These are phyloP conservation scores for Globisporangium iwayamae DNA, from an alignment of 352 stramenopile species.

Conservation along the genomic window DNA sequence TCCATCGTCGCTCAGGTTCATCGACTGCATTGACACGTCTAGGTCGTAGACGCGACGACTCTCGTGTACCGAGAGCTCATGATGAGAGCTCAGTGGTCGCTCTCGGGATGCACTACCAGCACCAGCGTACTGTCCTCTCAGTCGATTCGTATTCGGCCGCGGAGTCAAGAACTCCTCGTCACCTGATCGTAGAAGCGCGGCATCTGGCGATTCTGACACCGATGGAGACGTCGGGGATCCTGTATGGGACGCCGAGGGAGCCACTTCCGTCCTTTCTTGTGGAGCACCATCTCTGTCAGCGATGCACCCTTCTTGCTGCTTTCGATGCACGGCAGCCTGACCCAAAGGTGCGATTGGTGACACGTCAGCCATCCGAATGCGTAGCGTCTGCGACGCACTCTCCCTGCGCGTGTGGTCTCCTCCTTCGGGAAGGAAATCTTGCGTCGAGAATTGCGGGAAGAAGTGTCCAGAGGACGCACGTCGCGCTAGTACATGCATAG, in stretches of 20 bases:
- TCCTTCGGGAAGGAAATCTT: constrained; percentile 34
- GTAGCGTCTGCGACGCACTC: constrained; percentile 51
- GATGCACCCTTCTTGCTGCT: background rate
- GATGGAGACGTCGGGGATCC: constrained; percentile 6
- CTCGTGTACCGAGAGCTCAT: constrained; percentile 8
- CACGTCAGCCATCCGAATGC: constrained; percentile 41
- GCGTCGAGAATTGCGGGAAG: constrained; percentile 59
- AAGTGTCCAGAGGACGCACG: constrained; percentile 11
- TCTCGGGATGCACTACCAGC: background rate
- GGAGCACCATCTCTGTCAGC: background rate
- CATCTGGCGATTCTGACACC: constrained; percentile 1
- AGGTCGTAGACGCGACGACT: constrained; percentile 26
- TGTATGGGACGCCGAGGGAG: background rate
- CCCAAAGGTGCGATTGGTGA: constrained; percentile 50
- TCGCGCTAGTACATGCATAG: background rate
- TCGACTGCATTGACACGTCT: constrained; percentile 71
- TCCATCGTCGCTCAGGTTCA: constrained; percentile 58
- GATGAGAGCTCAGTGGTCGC: background rate
- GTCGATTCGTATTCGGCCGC: constrained; percentile 1
- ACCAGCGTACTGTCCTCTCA: background rate
- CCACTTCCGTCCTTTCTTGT: background rate
- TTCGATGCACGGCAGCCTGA: constrained; percentile 3
- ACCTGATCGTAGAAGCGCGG: background rate
- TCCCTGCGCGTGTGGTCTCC: constrained; percentile 10
- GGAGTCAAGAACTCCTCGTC: constrained; percentile 16